These are phyloP conservation scores for Cryphonectria japonica DNA, from an alignment of 2,329 filamentous ascomycete genomes.

Conservation along the genomic window DNA sequence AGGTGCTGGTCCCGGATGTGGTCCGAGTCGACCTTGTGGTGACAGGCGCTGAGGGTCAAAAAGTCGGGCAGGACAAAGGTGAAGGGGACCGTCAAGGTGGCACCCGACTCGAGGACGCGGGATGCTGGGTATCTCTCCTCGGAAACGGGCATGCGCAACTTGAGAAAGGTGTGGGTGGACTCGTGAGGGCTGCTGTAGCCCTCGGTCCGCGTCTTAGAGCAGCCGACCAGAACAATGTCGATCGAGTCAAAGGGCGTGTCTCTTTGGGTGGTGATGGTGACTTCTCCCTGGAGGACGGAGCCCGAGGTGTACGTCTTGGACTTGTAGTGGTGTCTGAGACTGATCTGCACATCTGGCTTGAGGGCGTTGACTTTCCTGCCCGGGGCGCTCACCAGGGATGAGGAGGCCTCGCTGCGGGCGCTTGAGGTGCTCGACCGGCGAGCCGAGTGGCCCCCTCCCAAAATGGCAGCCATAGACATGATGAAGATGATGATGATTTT, in stretches of 20 bases:
- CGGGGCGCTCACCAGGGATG: slow-evolving; percentile 23
- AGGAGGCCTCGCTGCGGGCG: slow-evolving; percentile 26
- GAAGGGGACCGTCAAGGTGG: slow-evolving; percentile 58
- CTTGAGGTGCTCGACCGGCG: slow-evolving; percentile 23
- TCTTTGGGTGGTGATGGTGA: slow-evolving; percentile 48
- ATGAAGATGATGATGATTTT: too few species aligned
- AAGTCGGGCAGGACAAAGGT: slow-evolving; percentile 62
- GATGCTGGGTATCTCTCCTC: slow-evolving; percentile 51
- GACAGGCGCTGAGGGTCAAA: slow-evolving; percentile 61
- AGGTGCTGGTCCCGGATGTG: slow-evolving; percentile 56
- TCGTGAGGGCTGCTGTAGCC: slow-evolving; percentile 53
- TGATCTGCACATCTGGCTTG: slow-evolving; percentile 50
- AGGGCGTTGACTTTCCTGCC: slow-evolving; percentile 29
- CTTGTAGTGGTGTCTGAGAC: slow-evolving; percentile 56
- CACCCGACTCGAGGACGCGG: slow-evolving; percentile 52
- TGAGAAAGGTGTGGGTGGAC: slow-evolving; percentile 58
- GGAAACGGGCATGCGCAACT: slow-evolving; percentile 58
- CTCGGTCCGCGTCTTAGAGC: slow-evolving; percentile 54
- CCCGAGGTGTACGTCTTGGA: slow-evolving; percentile 61
- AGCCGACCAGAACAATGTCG: slow-evolving; percentile 58
- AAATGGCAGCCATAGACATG: slow-evolving; percentile 6
- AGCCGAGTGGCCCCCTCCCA: slow-evolving; percentile 10
- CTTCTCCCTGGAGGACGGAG: slow-evolving; percentile 54
- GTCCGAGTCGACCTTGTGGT: slow-evolving; percentile 50
- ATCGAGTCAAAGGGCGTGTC: slow-evolving; percentile 55